Percentiles rank a stretch among this genome's conserved stretches.
phyloP scores from a whole-genome alignment of 2,329 filamentous ascomycete species.

The Curvularia lunata region DNA sequence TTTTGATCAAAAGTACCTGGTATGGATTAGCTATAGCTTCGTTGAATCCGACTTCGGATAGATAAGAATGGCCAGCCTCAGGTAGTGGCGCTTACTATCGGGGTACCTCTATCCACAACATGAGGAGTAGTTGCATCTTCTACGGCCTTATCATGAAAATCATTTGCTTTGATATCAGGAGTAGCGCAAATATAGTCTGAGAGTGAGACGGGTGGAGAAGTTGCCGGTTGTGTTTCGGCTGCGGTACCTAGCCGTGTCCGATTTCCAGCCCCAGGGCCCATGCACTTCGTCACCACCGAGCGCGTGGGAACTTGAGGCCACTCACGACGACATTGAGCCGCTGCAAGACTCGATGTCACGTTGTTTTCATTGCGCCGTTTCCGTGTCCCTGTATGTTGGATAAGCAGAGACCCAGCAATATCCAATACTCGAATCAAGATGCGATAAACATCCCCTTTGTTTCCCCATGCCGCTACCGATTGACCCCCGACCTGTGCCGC shows the following conservation, averaged over 20 bases:
- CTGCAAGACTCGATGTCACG: slow-evolving; percentile 6
- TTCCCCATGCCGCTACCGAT: slow-evolving; percentile 46
- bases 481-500: slow-evolving; percentile 37
- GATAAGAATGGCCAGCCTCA: too few relatives aligned
- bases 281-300: slow-evolving; percentile 17
- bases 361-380: slow-evolving; percentile 1
- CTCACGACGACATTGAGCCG: slow-evolving; percentile 3
- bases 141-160: too few relatives aligned
- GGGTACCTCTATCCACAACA: too few relatives aligned
- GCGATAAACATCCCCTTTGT: slow-evolving; percentile 22
- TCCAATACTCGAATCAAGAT: slow-evolving; percentile 6
- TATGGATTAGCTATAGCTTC: too few relatives aligned
- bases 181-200: not conserved
- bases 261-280: slow-evolving; percentile 14
- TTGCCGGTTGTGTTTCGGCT: slow-evolving; percentile 14
- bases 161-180: not conserved
- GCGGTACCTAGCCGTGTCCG: slow-evolving; percentile 9
- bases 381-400: not conserved
- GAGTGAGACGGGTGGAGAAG: slow-evolving; percentile 9
- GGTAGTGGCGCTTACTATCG: too few relatives aligned
- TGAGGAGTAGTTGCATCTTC: too few relatives aligned
- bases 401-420: not conserved
- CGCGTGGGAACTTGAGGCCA: slow-evolving; percentile 14
- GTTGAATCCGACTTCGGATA: too few relatives aligned
- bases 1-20: too few relatives aligned